Conservation (phyloP, 2,329 filamentous ascomycete genomes). For the Cytospora piceicola region DNA sequence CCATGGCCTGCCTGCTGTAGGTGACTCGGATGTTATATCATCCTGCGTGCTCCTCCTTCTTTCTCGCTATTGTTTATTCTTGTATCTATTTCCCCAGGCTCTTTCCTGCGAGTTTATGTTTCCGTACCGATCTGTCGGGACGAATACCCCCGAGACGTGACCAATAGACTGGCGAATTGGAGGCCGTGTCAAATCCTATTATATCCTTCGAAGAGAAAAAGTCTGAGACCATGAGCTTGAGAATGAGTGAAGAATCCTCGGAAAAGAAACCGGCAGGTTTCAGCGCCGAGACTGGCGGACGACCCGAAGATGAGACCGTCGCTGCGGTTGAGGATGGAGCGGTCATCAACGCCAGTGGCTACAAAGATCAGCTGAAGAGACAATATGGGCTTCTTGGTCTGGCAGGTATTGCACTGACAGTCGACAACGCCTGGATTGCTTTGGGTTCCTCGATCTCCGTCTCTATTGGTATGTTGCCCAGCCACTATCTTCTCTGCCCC, state of each 20-base stretch:
- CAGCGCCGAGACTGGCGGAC: slow-evolving; percentile 29
- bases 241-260: slow-evolving; percentile 28
- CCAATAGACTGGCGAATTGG: not conserved
- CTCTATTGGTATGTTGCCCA: slow-evolving; percentile 45
- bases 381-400: slow-evolving; percentile 65
- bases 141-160: not conserved
- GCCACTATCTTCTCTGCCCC: not conserved
- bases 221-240: slow-evolving; percentile 21
- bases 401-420: slow-evolving; percentile 62
- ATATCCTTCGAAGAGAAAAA: not conserved
- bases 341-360: slow-evolving; percentile 66
- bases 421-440: slow-evolving; percentile 68
- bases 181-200: not conserved
- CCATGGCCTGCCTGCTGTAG: slow-evolving; percentile 1
- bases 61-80: not conserved
- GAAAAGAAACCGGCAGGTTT: slow-evolving; percentile 22
- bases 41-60: not conserved
- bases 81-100: not conserved
- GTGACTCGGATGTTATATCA: not conserved
- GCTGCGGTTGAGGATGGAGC: slow-evolving; percentile 44
- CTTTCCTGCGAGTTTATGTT: not conserved
- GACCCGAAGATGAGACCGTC: slow-evolving; percentile 40
- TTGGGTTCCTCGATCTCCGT: slow-evolving; percentile 64
- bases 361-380: slow-evolving; percentile 64
- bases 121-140: not conserved